A percentile compares a stretch with the other conserved stretches of the same genome.
Conservation (phyloP, 306 rosid genomes). For the Citrullus mucosospermus region DNA sequence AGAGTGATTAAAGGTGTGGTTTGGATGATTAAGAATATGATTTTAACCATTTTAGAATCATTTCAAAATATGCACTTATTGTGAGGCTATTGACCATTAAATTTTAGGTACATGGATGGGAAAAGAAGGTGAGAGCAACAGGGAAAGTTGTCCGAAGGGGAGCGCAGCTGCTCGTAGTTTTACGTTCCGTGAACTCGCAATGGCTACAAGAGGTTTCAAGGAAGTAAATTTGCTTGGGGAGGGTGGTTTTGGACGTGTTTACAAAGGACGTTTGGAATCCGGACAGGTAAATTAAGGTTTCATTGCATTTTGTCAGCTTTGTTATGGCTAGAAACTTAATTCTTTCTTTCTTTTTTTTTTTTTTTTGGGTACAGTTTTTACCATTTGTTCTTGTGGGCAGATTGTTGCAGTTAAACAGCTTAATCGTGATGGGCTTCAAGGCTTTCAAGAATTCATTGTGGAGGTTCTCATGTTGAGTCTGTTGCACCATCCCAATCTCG, state of each 20-base stretch:
- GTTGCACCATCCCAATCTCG: conserved; percentile 79
- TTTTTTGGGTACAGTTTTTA: too few species aligned
- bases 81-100: not conserved
- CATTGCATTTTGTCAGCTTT: not conserved
- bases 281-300: conserved; percentile 35
- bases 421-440: conserved; percentile 71
- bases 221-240: conserved; percentile 76
- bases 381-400: conserved; percentile 22
- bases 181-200: conserved; percentile 72
- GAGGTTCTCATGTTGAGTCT: conserved; percentile 97
- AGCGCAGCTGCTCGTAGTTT: conserved; percentile 33
- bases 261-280: conserved; percentile 68
- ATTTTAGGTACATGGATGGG: conserved; percentile 33
- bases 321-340: too few species aligned
- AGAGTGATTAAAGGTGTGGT: too few species aligned
- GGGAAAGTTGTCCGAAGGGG: conserved; percentile 8
- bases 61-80: too few species aligned
- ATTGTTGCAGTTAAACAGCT: conserved; percentile 83
- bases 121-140: conserved; percentile 13
- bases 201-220: conserved; percentile 58
- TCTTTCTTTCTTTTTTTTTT: too few species aligned
- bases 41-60: too few species aligned
- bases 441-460: conserved; percentile 79
- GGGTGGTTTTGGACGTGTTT: conserved; percentile 97
- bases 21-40: too few species aligned